phyloP scores from a whole-genome alignment of 495 filamentous ascomycete genomes.

The Geoglossum glabrum region DNA sequence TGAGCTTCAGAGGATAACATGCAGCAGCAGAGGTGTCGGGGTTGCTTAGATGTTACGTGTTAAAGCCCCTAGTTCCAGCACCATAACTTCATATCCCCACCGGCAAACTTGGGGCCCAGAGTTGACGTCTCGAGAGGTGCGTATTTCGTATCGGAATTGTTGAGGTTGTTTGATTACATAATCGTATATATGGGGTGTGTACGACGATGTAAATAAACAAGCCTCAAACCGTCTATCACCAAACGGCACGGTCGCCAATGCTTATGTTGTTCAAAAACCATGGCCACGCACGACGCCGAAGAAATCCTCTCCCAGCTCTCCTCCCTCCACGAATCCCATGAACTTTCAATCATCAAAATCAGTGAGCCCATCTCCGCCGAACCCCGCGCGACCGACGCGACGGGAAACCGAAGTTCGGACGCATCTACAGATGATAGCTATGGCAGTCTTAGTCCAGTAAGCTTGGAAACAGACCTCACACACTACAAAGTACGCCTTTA shows the following conservation, averaged over 20 bases:
- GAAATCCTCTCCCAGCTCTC: conserved; percentile 22
- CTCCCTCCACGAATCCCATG: conserved; percentile 25
- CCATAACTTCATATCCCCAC: too few species aligned
- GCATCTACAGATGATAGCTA: conserved; percentile 36
- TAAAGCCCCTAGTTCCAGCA: too few species aligned
- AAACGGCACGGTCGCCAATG: too few species aligned
- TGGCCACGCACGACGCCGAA: conserved; percentile 1
- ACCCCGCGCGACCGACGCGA: conserved; percentile 23
- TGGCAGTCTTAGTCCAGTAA: conserved; percentile 50
- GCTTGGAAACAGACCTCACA: conserved; percentile 62
- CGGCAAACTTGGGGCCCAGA: too few species aligned
- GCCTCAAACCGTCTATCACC: background rate
- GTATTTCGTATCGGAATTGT: too few species aligned
- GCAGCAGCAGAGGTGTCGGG: too few species aligned
- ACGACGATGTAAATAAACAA: background rate
- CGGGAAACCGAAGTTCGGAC: conserved; percentile 40
- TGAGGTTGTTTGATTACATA: too few species aligned
- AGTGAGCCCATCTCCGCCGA: conserved; percentile 44
- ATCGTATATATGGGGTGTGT: too few species aligned
- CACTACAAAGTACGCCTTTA: conserved; percentile 48
- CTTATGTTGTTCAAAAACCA: background rate
- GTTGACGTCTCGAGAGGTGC: too few species aligned
- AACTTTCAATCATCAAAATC: conserved; percentile 53
- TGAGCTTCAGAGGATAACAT: too few species aligned
- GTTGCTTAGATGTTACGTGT: too few species aligned